phyloP scores from a whole-genome alignment of 176 grass and related monocot genomes.

The Raddia distichophylla region DNA sequence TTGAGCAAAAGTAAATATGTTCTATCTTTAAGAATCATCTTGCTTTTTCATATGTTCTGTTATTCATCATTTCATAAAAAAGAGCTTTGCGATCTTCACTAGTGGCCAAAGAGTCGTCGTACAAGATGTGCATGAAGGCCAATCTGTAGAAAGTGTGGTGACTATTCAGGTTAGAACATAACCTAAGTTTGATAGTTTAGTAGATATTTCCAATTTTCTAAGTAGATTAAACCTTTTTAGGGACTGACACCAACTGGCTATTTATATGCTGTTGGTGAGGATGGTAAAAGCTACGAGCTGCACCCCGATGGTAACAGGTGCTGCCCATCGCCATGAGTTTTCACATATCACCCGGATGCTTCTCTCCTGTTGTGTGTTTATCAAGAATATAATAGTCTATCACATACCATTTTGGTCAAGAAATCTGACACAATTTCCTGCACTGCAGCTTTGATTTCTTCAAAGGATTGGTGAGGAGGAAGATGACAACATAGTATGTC shows the following conservation, averaged over 20 bases:
- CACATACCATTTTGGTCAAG: not conserved
- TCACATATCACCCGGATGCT: not conserved
- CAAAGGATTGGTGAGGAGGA: slow-evolving; percentile 84
- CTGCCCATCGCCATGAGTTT: not conserved
- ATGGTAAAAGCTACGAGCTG: slow-evolving; percentile 72
- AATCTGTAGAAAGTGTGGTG: slow-evolving; percentile 54
- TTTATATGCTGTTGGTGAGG: slow-evolving; percentile 63
- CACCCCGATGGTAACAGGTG: slow-evolving; percentile 98
- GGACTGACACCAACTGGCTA: slow-evolving; percentile 80
- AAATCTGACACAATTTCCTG: slow-evolving; percentile 35
- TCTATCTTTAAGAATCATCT: not conserved
- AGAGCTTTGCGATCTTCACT: not conserved
- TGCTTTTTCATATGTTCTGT: slow-evolving; percentile 24
- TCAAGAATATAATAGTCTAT: not conserved
- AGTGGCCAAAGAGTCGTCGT: slow-evolving; percentile 89
- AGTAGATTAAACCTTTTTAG: slow-evolving; percentile 39
- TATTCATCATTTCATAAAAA: slow-evolving; percentile 25
- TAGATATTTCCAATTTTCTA: slow-evolving; percentile 3
- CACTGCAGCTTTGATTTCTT: slow-evolving; percentile 95
- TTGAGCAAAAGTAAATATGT: not conserved
- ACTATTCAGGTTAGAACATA: slow-evolving; percentile 63
- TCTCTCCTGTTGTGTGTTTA: not conserved
- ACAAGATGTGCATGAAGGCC: slow-evolving; percentile 58
- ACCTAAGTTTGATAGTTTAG: not conserved
- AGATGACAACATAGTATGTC: slow-evolving; percentile 46